These are phyloP conservation scores for Sergeia podlipaevii DNA, from an alignment of 208 protist species.

Conservation along the genomic window DNA sequence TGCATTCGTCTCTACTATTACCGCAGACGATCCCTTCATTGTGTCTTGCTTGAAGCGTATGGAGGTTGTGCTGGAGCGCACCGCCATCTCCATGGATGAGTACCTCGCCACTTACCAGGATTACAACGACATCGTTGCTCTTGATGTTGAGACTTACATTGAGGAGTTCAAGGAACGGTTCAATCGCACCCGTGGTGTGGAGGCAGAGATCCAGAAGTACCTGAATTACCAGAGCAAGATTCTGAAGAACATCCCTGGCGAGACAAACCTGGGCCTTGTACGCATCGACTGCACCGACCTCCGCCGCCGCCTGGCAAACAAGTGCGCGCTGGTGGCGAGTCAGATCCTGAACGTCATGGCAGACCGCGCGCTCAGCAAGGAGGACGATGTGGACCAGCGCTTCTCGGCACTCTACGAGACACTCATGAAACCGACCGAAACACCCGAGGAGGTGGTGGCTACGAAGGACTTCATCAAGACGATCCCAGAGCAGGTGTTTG, in stretches of 20 bases:
- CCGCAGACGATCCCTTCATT: constrained; percentile 41
- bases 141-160: constrained; percentile 78
- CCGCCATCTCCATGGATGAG: constrained; percentile 38
- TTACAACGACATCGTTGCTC: constrained; percentile 66
- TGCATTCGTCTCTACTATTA: constrained; percentile 59
- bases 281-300: constrained; percentile 77
- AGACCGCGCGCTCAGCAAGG: constrained; percentile 61
- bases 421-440: constrained; percentile 68
- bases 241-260: constrained; percentile 49
- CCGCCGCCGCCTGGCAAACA: constrained; percentile 58
- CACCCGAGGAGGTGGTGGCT: constrained; percentile 87
- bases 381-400: constrained; percentile 52
- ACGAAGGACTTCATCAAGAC: constrained; percentile 88
- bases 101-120: constrained; percentile 75
- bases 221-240: constrained; percentile 55
- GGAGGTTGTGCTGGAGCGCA: constrained; percentile 41
- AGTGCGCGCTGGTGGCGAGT: constrained; percentile 61
- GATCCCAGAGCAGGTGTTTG: constrained; percentile 86
- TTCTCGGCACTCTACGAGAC: constrained; percentile 66
- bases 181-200: constrained; percentile 59
- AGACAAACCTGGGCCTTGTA: constrained; percentile 74
- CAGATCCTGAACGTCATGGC: constrained; percentile 77
- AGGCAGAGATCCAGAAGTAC: constrained; percentile 74
- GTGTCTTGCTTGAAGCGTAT: constrained; percentile 52
- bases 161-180: constrained; percentile 65